A percentile compares a stretch with the other conserved stretches of the same genome.
Evolutionary conservation across 139 green algal genomes (phyloP).

Genomic region (Chara braunii): DNA sequence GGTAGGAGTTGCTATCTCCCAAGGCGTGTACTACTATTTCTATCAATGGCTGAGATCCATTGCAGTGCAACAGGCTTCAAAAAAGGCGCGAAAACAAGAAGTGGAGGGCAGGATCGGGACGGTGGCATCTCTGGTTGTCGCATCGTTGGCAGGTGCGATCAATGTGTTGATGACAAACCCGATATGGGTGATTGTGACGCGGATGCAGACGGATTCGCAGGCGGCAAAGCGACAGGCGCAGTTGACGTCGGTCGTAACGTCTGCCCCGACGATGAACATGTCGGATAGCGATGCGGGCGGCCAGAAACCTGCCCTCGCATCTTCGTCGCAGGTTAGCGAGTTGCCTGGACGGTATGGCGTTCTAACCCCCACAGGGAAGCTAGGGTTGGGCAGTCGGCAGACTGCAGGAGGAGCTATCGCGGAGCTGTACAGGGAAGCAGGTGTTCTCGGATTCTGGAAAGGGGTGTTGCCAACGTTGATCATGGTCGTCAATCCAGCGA

Average conservation of each 20-base stretch:
- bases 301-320: neutral
- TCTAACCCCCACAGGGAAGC: neutral
- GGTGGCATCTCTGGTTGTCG: conserved; percentile 30
- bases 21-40: conserved; percentile 47
- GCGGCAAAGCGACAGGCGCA: neutral
- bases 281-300: neutral
- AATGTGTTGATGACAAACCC: conserved; percentile 72
- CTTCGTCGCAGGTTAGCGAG: neutral
- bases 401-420: too few relatives aligned
- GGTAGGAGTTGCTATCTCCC: conserved; percentile 18
- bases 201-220: conserved; percentile 62
- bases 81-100: neutral
- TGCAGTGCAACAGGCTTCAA: neutral
- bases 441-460: conserved; percentile 67
- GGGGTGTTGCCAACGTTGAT: conserved; percentile 70
- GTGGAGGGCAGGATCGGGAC: conserved; percentile 14
- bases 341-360: neutral
- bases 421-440: conserved; percentile 37
- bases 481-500: conserved; percentile 61
- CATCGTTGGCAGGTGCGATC: conserved; percentile 27
- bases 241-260: neutral
- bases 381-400: neutral
- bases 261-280: neutral
- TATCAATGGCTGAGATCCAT: conserved; percentile 17
- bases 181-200: conserved; percentile 82